Conservation (phyloP, 108 stramenopile species). For the Nitzschia sp. region DNA sequence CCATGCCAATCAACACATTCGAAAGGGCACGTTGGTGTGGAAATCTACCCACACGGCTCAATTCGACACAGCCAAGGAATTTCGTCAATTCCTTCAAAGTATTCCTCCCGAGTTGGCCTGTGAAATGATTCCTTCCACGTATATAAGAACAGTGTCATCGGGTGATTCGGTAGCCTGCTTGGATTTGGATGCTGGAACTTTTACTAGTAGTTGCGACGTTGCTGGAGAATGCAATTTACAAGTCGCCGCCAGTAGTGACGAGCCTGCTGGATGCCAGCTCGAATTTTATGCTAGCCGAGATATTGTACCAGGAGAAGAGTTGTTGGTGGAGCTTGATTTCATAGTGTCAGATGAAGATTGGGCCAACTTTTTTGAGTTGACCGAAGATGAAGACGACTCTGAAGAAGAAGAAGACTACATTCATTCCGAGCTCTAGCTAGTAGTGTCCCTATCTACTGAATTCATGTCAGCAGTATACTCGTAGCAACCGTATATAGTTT, state of each 20-base stretch:
- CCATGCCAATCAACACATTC: conserved; percentile 11
- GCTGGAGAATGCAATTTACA: conserved; percentile 1
- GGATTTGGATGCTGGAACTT: conserved; percentile 23
- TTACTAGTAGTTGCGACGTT: conserved; percentile 6
- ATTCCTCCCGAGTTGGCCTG: conserved; percentile 19
- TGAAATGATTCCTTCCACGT: conserved; percentile 24
- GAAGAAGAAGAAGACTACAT: too few relatives aligned
- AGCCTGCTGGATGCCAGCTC: conserved; percentile 4
- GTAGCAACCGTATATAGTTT: too few relatives aligned
- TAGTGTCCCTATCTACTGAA: too few relatives aligned
- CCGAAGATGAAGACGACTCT: too few relatives aligned
- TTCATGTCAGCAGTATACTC: too few relatives aligned
- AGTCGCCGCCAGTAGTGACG: background rate
- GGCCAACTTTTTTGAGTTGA: too few relatives aligned
- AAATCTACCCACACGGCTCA: conserved; percentile 13
- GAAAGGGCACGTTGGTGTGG: conserved; percentile 9
- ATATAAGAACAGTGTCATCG: background rate
- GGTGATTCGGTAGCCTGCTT: conserved; percentile 7
- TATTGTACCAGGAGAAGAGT: conserved; percentile 14
- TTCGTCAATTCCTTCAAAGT: conserved; percentile 5
- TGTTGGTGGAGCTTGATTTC: conserved; percentile 12
- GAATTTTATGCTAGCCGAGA: conserved; percentile 20
- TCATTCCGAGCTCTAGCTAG: too few relatives aligned
- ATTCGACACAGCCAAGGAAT: conserved; percentile 8
- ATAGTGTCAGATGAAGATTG: background rate